Percentiles rank a stretch among this genome's conserved stretches.
Evolutionary conservation across 139 green algal species (phyloP).

Genomic region (Tetradesmus lagerheimii): DNA sequence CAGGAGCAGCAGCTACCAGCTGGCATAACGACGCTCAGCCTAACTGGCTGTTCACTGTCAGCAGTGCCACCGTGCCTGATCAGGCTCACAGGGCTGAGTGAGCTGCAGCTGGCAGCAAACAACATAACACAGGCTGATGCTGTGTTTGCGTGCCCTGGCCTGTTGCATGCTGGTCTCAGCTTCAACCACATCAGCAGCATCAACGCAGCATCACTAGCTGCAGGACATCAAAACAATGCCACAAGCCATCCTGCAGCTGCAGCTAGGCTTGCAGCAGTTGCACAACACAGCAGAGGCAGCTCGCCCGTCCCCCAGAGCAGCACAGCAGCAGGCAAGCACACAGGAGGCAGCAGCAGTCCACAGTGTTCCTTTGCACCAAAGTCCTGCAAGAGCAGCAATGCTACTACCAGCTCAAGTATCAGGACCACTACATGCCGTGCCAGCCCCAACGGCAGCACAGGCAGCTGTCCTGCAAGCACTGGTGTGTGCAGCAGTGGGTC

Average conservation of each 20-base stretch:
- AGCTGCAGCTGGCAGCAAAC: constrained; percentile 46
- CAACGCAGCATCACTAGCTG: neutral
- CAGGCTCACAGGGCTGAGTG: neutral
- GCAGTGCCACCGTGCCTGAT: neutral
- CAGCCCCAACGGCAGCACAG: neutral
- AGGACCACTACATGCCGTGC: neutral
- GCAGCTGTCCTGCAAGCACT: constrained; percentile 1
- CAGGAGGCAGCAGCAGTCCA: neutral
- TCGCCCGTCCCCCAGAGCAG: neutral
- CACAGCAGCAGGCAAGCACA: neutral
- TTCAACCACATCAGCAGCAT: constrained; percentile 41
- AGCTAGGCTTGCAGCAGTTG: neutral
- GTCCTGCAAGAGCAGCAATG: neutral
- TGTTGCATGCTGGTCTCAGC: constrained; percentile 24
- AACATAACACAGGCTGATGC: neutral
- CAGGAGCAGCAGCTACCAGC: neutral
- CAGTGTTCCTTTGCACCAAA: neutral
- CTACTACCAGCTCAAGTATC: neutral
- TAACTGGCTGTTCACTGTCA: constrained; percentile 12
- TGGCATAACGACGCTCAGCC: neutral
- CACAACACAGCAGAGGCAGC: neutral
- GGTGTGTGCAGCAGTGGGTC: constrained; percentile 1
- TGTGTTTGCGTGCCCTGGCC: neutral
- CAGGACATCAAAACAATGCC: neutral
- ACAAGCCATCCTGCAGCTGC: neutral